phyloP scores from a whole-genome alignment of 495 filamentous ascomycete genomes.

The Pseudoneurospora amorphoporcata region DNA sequence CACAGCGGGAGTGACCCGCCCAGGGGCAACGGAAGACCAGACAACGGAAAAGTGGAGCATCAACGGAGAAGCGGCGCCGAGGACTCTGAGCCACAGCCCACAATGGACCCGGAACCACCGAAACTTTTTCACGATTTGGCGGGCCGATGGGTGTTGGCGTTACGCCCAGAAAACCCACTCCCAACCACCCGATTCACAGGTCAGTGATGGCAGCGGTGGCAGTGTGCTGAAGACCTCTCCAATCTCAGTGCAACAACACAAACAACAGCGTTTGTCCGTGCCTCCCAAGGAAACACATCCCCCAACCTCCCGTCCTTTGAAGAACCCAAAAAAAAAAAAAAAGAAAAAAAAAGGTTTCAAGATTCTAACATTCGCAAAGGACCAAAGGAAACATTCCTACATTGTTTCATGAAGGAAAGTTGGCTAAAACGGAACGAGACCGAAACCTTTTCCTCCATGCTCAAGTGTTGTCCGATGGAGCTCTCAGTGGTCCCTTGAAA shows the following conservation, averaged over 20 bases:
- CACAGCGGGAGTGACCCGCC: not conserved
- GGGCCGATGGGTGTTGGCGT: not conserved
- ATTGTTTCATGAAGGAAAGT: not conserved
- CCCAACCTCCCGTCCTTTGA: not conserved
- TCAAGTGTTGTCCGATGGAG: not conserved
- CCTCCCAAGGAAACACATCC: not conserved
- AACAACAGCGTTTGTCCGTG: not conserved
- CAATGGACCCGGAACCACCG: not conserved
- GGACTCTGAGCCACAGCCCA: not conserved
- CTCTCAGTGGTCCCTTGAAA: not conserved
- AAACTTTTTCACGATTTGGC: not conserved
- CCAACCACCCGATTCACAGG: not conserved
- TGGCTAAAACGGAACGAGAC: not conserved
- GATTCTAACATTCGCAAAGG: not conserved
- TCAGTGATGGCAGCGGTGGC: not conserved
- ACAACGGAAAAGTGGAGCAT: not conserved
- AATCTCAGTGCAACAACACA: not conserved
- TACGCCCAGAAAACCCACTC: not conserved
- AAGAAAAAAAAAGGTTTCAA: not conserved
- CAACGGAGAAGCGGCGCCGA: not conserved
- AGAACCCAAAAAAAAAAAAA: not conserved
- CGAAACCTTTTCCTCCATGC: not conserved
- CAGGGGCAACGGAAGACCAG: not conserved
- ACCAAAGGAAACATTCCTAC: not conserved
- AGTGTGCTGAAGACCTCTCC: not conserved